These are phyloP conservation scores for Chlamydomonas eustigma DNA, from an alignment of 139 green algal genomes.

Conservation along the genomic window DNA sequence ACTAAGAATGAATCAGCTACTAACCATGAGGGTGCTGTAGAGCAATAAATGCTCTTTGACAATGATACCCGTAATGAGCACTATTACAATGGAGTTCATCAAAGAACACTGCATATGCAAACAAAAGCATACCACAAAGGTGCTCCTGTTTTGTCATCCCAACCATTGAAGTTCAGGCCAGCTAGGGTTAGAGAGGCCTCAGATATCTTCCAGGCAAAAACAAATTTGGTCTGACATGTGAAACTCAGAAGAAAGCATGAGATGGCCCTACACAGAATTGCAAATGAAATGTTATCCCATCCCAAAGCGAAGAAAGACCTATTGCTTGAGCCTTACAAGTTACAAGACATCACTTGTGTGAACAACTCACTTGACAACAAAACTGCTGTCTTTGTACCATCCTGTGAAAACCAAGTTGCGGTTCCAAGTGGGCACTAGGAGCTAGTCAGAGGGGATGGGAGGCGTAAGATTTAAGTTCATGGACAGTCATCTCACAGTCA, in stretches of 20 bases:
- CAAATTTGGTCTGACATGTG: constrained; percentile 43
- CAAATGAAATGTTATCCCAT: too few relatives aligned
- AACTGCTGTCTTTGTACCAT: constrained; percentile 42
- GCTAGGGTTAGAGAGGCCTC: constrained; percentile 62
- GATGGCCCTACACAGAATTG: not conserved
- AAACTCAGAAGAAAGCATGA: not conserved
- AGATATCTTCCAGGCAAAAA: constrained; percentile 70
- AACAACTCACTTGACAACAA: constrained; percentile 28
- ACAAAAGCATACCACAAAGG: not conserved
- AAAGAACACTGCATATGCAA: not conserved
- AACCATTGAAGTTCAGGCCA: constrained; percentile 62
- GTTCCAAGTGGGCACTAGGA: not conserved
- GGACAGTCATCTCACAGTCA: too few relatives aligned
- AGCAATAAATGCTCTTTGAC: not conserved
- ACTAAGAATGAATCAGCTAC: too few relatives aligned
- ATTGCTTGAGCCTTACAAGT: too few relatives aligned
- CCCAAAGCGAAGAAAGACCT: too few relatives aligned
- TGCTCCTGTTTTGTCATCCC: constrained; percentile 13
- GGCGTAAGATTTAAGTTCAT: too few relatives aligned
- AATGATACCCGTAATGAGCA: not conserved
- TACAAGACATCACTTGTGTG: too few relatives aligned
- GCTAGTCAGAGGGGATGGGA: not conserved
- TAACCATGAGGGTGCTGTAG: too few relatives aligned
- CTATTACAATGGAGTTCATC: not conserved
- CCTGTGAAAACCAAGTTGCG: constrained; percentile 46